Evolutionary conservation across 192 early-diverging fungal genomes (phyloP).

Genomic region (Lobulomyces angularis): DNA sequence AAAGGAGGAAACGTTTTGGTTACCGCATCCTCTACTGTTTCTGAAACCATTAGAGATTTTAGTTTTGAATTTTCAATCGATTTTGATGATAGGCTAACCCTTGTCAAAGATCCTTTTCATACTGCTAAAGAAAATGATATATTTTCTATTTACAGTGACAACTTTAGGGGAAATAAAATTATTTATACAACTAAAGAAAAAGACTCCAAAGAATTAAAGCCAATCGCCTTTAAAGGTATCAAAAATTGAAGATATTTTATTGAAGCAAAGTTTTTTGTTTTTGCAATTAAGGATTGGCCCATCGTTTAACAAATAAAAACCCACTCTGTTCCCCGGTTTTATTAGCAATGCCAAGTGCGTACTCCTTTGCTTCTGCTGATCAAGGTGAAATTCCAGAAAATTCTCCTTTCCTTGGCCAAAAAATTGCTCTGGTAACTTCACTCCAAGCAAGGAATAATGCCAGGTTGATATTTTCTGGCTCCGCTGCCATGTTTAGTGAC

Average conservation of each 20-base stretch:
- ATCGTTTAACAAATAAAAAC: conserved; percentile 45
- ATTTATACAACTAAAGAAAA: no score
- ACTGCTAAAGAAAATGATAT: no score
- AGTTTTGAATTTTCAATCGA: conserved; percentile 82
- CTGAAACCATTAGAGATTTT: conserved; percentile 63
- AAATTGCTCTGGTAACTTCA: conserved; percentile 62
- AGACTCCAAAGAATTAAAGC: no score
- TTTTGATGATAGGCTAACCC: conserved; percentile 57
- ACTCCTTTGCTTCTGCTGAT: conserved; percentile 38
- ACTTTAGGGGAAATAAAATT: no score
- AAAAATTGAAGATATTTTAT: no score
- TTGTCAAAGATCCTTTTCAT: conserved; percentile 61
- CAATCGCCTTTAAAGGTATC: no score
- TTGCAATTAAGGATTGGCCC: conserved; percentile 73
- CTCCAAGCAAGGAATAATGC: conserved; percentile 86
- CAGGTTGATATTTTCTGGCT: conserved; percentile 71
- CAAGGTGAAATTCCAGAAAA: conserved; percentile 24
- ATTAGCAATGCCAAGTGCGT: conserved; percentile 44
- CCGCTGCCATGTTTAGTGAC: conserved; percentile 72
- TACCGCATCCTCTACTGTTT: conserved; percentile 49
- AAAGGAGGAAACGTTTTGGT: conserved; percentile 82
- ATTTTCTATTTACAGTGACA: no score
- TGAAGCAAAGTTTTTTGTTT: no score
- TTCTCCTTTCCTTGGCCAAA: conserved; percentile 35
- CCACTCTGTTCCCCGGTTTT: conserved; percentile 56